phyloP scores from a whole-genome alignment of 208 protist species.

The Leishmania tropica region DNA sequence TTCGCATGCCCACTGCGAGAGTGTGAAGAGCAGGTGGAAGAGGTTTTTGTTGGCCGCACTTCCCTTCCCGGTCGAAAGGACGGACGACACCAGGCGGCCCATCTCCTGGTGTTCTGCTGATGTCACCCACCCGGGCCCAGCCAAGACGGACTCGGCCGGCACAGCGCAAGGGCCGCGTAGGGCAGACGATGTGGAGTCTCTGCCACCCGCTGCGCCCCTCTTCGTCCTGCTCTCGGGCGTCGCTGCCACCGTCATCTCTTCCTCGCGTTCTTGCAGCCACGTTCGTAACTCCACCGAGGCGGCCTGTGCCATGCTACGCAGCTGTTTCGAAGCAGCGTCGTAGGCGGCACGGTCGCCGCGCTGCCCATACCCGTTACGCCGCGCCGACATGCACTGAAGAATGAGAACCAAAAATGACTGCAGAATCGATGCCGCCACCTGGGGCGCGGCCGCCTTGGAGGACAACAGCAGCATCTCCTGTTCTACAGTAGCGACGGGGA shows the following conservation, averaged over 20 bases:
- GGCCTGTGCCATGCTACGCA: conserved; percentile 21
- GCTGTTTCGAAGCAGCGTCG: conserved; percentile 37
- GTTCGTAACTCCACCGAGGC: conserved; percentile 17
- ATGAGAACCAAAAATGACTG: conserved; percentile 26
- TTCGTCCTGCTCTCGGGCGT: not conserved
- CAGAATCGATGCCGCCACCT: conserved; percentile 33
- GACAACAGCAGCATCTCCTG: conserved; percentile 38
- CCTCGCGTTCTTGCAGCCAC: conserved; percentile 26
- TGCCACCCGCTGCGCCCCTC: not conserved
- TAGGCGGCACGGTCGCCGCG: conserved; percentile 35
- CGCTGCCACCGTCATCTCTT: conserved; percentile 5
- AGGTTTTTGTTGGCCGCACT: conserved; percentile 36
- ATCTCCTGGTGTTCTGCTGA: conserved; percentile 33
- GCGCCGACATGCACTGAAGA: conserved; percentile 36
- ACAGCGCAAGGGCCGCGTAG: not conserved
- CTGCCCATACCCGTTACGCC: conserved; percentile 29
- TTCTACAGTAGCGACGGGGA: conserved; percentile 35
- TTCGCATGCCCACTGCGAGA: conserved; percentile 57
- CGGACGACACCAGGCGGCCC: conserved; percentile 24
- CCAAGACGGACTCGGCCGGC: conserved; percentile 14
- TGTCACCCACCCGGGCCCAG: conserved; percentile 34
- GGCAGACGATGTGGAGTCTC: not conserved
- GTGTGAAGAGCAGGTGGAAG: conserved; percentile 49
- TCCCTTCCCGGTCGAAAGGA: conserved; percentile 22
- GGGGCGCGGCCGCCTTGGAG: conserved; percentile 46